Percentiles rank a stretch among this genome's conserved stretches.
phyloP scores from a whole-genome alignment of 2,329 filamentous ascomycete species.

The Epicoccum sorghinum region DNA sequence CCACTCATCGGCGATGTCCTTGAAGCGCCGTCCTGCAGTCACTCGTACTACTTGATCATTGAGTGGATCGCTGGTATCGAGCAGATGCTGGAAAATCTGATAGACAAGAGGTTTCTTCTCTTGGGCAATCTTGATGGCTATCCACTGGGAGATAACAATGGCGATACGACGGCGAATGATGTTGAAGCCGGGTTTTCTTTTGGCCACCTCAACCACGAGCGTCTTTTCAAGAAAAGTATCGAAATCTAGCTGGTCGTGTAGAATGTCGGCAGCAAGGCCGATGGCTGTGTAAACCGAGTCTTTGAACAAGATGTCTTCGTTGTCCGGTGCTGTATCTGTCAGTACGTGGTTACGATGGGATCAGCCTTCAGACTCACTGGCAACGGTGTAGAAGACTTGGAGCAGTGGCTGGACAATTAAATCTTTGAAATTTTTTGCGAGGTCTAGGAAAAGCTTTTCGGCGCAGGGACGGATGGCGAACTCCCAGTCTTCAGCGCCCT shows the following conservation, averaged over 20 bases:
- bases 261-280: slow-evolving; percentile 79
- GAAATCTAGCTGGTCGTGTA: slow-evolving; percentile 81
- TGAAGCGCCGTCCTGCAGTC: slow-evolving; percentile 85
- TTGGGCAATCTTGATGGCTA: slow-evolving; percentile 74
- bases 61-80: slow-evolving; percentile 74
- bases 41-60: slow-evolving; percentile 94
- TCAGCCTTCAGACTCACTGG: slow-evolving; percentile 57
- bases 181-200: slow-evolving; percentile 70
- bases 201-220: slow-evolving; percentile 79
- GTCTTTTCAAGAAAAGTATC: slow-evolving; percentile 77
- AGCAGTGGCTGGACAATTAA: slow-evolving; percentile 80
- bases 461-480: slow-evolving; percentile 91
- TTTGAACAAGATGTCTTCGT: slow-evolving; percentile 78
- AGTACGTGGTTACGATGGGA: slow-evolving; percentile 3
- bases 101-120: slow-evolving; percentile 77
- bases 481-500: slow-evolving; percentile 81
- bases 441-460: slow-evolving; percentile 90
- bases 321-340: slow-evolving; percentile 56
- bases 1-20: slow-evolving; percentile 81
- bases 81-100: slow-evolving; percentile 84
- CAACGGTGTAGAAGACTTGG: slow-evolving; percentile 79
- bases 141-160: slow-evolving; percentile 89
- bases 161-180: slow-evolving; percentile 86
- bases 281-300: slow-evolving; percentile 95
- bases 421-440: slow-evolving; percentile 86